A percentile compares a stretch with the other conserved stretches of the same genome.
phyloP scores from a whole-genome alignment of 1,139 yeast species.

The Yamadazyma siamensis region DNA sequence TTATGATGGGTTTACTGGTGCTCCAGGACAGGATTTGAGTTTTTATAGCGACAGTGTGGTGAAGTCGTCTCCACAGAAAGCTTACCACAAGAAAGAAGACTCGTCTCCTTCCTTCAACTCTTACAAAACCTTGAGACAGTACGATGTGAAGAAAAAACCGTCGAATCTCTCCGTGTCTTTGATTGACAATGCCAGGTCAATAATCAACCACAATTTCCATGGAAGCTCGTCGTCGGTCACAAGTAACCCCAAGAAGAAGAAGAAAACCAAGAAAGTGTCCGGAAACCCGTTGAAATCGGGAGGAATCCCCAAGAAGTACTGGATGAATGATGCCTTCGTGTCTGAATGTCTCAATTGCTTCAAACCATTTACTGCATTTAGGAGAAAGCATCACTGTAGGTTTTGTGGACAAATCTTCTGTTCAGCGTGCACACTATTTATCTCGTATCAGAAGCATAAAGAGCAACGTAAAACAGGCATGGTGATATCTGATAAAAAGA shows the following conservation, averaged over 20 bases:
- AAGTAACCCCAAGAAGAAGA: constrained; percentile 20
- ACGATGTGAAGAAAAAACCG: constrained; percentile 24
- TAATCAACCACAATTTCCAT: constrained; percentile 28
- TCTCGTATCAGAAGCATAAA: constrained; percentile 69
- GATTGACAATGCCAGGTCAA: constrained; percentile 38
- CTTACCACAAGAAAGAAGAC: constrained; percentile 14
- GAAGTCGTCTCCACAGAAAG: constrained; percentile 29
- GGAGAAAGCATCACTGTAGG: constrained; percentile 93
- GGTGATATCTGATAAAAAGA: constrained; percentile 17
- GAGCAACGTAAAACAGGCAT: constrained; percentile 29
- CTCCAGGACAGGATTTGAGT: constrained; percentile 16
- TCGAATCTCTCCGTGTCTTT: constrained; percentile 32
- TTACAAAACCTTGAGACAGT: constrained; percentile 29
- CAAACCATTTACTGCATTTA: constrained; percentile 67
- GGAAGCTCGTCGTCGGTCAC: constrained; percentile 33
- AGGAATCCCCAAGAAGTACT: constrained; percentile 64
- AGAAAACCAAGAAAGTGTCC: constrained; percentile 34
- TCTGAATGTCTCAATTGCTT: constrained; percentile 79
- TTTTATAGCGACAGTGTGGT: constrained; percentile 28
- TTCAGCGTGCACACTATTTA: constrained; percentile 74
- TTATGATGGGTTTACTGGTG: background rate
- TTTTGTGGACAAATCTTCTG: constrained; percentile 96
- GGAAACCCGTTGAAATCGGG: constrained; percentile 48
- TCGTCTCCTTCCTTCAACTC: constrained; percentile 41
- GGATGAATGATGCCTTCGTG: constrained; percentile 92